Evolutionary conservation across 768 basidiomycete species (phyloP).

Genomic region (Amanita pseudoporphyria): DNA sequence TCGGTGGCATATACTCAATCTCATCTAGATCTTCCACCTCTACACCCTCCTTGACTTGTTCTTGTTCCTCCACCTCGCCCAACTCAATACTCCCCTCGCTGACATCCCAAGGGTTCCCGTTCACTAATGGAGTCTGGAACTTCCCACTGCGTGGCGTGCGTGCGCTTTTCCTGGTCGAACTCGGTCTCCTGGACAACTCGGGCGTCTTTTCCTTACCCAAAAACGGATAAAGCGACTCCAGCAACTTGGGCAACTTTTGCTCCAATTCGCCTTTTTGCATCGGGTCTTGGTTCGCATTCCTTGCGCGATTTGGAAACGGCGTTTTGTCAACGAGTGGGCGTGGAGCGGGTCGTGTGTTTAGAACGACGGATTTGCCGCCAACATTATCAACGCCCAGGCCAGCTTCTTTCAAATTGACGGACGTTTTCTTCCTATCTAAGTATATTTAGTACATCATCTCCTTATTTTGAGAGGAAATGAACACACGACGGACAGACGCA

Average conservation of each 20-base stretch:
- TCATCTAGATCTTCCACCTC: slow-evolving; percentile 29
- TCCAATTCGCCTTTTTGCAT: no score
- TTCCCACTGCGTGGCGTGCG: slow-evolving; percentile 42
- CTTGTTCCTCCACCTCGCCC: slow-evolving; percentile 20
- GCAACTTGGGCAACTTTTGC: slow-evolving; percentile 22
- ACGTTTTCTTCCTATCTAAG: not conserved
- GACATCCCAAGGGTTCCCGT: slow-evolving; percentile 69
- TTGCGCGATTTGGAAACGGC: slow-evolving; percentile 57
- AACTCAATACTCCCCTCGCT: slow-evolving; percentile 37
- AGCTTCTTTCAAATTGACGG: not conserved
- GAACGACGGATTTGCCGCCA: not conserved
- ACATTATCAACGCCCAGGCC: not conserved
- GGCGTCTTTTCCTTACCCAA: slow-evolving; percentile 20
- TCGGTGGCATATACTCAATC: slow-evolving; percentile 45
- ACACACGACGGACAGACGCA: not conserved
- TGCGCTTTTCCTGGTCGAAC: slow-evolving; percentile 56
- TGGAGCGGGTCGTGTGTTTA: not conserved
- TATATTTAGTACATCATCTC: not conserved
- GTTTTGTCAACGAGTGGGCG: slow-evolving; percentile 69
- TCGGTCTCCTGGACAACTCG: slow-evolving; percentile 46
- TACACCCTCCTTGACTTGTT: slow-evolving; percentile 18
- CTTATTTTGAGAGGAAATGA: not conserved
- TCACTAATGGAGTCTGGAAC: slow-evolving; percentile 60
- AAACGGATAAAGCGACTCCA: slow-evolving; percentile 19
- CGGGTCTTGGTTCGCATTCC: slow-evolving; percentile 20